A percentile compares a stretch with the other conserved stretches of the same genome.
These are phyloP conservation scores for Thymus mandschuricus DNA, from an alignment of 257 asterid species.

Conservation along the genomic window DNA sequence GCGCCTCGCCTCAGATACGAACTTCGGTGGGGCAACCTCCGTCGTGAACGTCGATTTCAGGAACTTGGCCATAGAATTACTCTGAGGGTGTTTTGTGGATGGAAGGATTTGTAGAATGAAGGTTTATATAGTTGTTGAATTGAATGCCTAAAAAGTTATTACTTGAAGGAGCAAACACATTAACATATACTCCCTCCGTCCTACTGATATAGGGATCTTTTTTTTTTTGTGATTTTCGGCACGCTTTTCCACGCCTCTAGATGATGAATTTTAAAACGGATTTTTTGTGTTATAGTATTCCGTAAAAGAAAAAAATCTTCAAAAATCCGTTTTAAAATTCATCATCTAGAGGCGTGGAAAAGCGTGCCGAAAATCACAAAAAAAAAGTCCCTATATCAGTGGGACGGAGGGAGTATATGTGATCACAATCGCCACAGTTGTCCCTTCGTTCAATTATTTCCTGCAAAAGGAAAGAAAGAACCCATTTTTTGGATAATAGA, in stretches of 20 bases:
- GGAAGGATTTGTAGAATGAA: not conserved
- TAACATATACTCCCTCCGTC: too few relatives aligned
- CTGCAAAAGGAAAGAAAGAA: constrained; percentile 5
- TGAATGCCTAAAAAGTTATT: not conserved
- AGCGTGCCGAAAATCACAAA: too few relatives aligned
- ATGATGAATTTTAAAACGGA: too few relatives aligned
- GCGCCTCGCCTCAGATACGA: constrained; percentile 38
- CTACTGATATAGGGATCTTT: too few relatives aligned
- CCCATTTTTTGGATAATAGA: constrained; percentile 14
- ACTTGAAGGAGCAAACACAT: not conserved
- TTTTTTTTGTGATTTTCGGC: too few relatives aligned
- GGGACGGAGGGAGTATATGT: too few relatives aligned
- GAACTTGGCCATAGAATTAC: constrained; percentile 41
- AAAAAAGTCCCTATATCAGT: too few relatives aligned
- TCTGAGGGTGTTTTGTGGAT: not conserved
- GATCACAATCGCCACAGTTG: constrained; percentile 7
- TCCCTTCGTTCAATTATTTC: not conserved
- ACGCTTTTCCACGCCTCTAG: too few relatives aligned
- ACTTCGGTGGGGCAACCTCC: constrained; percentile 56
- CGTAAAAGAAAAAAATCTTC: too few relatives aligned
- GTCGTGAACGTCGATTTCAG: constrained; percentile 35
- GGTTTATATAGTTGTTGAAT: not conserved
- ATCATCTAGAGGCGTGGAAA: too few relatives aligned
- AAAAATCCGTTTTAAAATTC: too few relatives aligned
- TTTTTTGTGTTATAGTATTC: too few relatives aligned